Evolutionary conservation across 106 monocot species (phyloP).

Genomic region (Apostasia ramifera): DNA sequence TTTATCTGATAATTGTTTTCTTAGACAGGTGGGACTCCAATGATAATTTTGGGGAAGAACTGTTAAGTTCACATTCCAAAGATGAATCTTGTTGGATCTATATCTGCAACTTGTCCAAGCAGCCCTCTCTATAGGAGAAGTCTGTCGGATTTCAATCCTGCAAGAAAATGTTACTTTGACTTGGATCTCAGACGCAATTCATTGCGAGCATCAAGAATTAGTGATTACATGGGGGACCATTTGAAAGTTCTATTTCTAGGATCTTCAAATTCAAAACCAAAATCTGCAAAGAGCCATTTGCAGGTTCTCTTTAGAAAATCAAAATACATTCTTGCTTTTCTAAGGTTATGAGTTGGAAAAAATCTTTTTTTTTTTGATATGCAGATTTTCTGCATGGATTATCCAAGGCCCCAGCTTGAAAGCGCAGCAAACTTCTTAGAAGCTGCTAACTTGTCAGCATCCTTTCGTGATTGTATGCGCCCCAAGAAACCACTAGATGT

Average conservation of each 20-base stretch:
- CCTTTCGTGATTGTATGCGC: constrained; percentile 41
- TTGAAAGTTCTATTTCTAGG: constrained; percentile 14
- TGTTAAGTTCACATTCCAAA: not conserved
- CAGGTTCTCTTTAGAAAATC: constrained; percentile 23
- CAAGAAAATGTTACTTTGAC: constrained; percentile 9
- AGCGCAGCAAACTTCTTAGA: constrained; percentile 75
- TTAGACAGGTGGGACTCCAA: not conserved
- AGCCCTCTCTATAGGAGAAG: constrained; percentile 11
- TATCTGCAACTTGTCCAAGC: constrained; percentile 29
- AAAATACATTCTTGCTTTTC: not conserved
- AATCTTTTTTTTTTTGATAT: constrained; percentile 1
- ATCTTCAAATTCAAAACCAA: constrained; percentile 1
- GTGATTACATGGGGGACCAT: constrained; percentile 24
- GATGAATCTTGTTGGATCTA: constrained; percentile 25
- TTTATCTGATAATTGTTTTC: not conserved
- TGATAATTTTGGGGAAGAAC: not conserved
- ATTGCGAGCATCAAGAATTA: constrained; percentile 21
- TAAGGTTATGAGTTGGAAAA: not conserved
- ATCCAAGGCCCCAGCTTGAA: constrained; percentile 82
- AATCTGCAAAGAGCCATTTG: constrained; percentile 10
- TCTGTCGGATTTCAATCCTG: constrained; percentile 3
- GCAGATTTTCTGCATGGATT: constrained; percentile 29
- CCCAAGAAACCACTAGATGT: constrained; percentile 62
- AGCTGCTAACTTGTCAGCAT: constrained; percentile 69
- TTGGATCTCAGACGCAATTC: constrained; percentile 8